Conservation (phyloP, 441 rosid genomes). For the Populus hybrid region DNA sequence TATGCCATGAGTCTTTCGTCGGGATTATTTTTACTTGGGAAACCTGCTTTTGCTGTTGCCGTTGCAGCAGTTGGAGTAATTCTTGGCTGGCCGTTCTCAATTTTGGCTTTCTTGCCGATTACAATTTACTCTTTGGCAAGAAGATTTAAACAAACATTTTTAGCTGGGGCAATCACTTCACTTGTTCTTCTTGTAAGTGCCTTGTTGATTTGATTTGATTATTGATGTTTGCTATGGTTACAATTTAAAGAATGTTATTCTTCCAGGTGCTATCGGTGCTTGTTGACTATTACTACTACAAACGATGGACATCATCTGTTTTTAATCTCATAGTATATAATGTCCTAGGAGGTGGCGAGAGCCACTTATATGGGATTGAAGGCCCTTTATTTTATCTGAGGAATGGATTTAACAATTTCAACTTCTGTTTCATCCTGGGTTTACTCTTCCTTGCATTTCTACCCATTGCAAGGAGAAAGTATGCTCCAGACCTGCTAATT, state of each 20-base stretch:
- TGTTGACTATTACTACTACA: conserved; percentile 64
- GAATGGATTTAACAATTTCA: conserved; percentile 92
- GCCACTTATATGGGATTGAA: conserved; percentile 91
- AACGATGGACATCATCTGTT: conserved; percentile 84
- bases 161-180: conserved; percentile 67
- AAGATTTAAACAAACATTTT: conserved; percentile 64
- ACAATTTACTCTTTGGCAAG: conserved; percentile 56
- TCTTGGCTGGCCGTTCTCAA: conserved; percentile 97
- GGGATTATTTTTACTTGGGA: conserved; percentile 82
- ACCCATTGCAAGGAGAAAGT: conserved; percentile 65
- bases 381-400: conserved; percentile 45
- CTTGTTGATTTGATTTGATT: conserved; percentile 25
- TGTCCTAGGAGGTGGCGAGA: conserved; percentile 94
- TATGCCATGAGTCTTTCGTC: conserved; percentile 93
- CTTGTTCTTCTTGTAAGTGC: conserved; percentile 8
- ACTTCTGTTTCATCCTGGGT: conserved; percentile 81
- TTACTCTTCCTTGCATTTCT: conserved; percentile 56
- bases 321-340: conserved; percentile 78
- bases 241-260: conserved; percentile 27
- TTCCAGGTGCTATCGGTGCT: conserved; percentile 69
- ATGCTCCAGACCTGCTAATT: conserved; percentile 45
- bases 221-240: conserved; percentile 3
- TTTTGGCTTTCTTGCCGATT: conserved; percentile 83
- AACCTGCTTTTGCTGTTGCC: conserved; percentile 47
- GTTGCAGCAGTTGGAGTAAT: conserved; percentile 60